phyloP scores from a whole-genome alignment of 2,329 filamentous ascomycete species.

The Teratosphaeriaceae sp. region DNA sequence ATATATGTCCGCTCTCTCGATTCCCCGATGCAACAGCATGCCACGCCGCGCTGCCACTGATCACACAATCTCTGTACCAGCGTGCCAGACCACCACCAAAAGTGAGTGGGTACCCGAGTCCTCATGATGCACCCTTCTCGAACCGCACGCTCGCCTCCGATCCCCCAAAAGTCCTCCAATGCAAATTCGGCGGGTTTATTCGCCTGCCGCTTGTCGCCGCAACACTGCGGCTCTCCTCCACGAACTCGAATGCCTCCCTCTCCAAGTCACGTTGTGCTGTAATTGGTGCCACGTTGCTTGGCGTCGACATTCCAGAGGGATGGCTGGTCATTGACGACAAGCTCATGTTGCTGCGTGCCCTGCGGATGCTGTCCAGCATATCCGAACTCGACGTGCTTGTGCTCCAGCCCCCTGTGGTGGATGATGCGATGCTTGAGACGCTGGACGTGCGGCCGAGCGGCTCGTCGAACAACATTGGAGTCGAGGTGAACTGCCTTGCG shows the following conservation, averaged over 20 bases:
- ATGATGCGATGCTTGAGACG: not conserved
- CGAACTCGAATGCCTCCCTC: not conserved
- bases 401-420: not conserved
- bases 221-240: not conserved
- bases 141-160: not conserved
- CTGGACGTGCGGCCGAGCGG: not conserved
- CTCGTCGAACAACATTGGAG: not conserved
- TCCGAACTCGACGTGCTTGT: not conserved
- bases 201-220: not conserved
- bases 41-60: not conserved
- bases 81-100: not conserved
- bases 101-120: not conserved
- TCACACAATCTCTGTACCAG: not conserved
- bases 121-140: not conserved
- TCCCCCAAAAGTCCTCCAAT: conserved; percentile 6
- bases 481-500: not conserved
- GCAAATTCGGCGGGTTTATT: conserved; percentile 1
- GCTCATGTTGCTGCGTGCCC: not conserved
- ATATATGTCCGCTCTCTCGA: no score
- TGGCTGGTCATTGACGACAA: not conserved
- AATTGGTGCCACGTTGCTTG: not conserved
- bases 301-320: not conserved
- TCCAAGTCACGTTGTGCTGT: not conserved
- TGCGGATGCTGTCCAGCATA: not conserved
- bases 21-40: no score